Percentiles rank a stretch among this genome's conserved stretches.
Evolutionary conservation across 2,329 filamentous ascomycete genomes (phyloP).

Genomic region (Endoconidiophora laricicola): DNA sequence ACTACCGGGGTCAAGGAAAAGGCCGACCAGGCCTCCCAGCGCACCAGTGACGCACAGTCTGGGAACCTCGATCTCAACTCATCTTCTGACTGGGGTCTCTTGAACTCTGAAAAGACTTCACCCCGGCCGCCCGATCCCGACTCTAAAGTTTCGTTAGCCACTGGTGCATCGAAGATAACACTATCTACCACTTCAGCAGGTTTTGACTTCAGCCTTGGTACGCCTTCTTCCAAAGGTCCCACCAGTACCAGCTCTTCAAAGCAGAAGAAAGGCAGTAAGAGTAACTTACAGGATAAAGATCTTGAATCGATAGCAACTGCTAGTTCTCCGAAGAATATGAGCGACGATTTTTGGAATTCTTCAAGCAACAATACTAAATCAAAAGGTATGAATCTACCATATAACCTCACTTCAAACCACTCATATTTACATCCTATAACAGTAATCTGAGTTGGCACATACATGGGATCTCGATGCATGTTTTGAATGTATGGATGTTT

Average conservation of each 20-base stretch:
- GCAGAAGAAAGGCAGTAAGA: neutral
- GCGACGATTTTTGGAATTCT: constrained; percentile 8
- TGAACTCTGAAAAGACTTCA: neutral
- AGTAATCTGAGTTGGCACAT: neutral
- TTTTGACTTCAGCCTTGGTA: too few relatives aligned
- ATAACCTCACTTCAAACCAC: too few relatives aligned
- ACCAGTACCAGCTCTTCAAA: neutral
- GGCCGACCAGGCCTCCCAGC: neutral
- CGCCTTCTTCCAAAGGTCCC: neutral
- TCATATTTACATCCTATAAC: too few relatives aligned
- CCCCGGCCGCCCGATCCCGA: constrained; percentile 3
- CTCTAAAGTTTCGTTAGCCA: neutral
- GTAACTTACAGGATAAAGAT: neutral
- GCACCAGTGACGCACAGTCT: neutral
- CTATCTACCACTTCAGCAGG: neutral
- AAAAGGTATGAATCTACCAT: neutral
- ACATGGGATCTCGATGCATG: too few relatives aligned
- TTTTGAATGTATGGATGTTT: too few relatives aligned
- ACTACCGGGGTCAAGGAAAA: neutral
- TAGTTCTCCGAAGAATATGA: neutral
- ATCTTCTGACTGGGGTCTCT: neutral
- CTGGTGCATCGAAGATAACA: neutral
- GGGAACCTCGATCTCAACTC: neutral
- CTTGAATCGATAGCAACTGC: neutral
- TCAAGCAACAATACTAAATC: constrained; percentile 1